Evolutionary conservation across 805 yeast genomes (phyloP), one percentile per base, ranked within the genome.

Genomic region (Candida taoyuanica): DNA sequence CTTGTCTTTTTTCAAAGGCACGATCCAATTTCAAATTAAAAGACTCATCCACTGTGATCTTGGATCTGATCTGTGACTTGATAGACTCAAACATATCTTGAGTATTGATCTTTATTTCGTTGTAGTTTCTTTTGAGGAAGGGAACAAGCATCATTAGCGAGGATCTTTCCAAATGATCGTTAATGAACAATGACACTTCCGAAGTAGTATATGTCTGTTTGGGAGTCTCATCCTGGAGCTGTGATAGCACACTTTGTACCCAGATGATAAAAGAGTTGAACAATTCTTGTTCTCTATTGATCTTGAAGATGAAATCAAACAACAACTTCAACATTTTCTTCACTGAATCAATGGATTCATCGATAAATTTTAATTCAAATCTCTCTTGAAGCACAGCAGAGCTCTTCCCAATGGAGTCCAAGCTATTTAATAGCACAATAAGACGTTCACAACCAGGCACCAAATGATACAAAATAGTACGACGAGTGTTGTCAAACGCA

Each of bases 391-490:
- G 5, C 3, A 29, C 20, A 2, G 18, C 19, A 0, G 52, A 48
- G 14, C 74, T 71, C 36, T 56, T 55, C 1, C 67, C 42, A 3
- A 66, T 35, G 3, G 77, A 69, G 26, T 58, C 58, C 12, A 78
- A 45, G 5, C 65, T 60, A n/a, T 62, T 61, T 2, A 77, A 47
- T 13, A 72, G 51, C 0, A 78, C 53, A 3, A 81, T 58, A 23
- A 78, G 46, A 39, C 79, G 69, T 42, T 83, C 87, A 17, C 72
- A 53, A 0, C 78, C 67, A 4, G 82, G 77, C 7, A 80, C 63
- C 16, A 79, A 42, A 28, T 71, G 70, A 29, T 73, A 64, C 39
- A 73, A 71, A 1, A 76, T 46, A 0, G 64, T 56, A 39, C 74
- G 71, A 37, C 78, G 60, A 1, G 72, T 58, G 31, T 62, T 61